phyloP scores from a whole-genome alignment of 148 eudicot species.

The Cornus suecica region DNA sequence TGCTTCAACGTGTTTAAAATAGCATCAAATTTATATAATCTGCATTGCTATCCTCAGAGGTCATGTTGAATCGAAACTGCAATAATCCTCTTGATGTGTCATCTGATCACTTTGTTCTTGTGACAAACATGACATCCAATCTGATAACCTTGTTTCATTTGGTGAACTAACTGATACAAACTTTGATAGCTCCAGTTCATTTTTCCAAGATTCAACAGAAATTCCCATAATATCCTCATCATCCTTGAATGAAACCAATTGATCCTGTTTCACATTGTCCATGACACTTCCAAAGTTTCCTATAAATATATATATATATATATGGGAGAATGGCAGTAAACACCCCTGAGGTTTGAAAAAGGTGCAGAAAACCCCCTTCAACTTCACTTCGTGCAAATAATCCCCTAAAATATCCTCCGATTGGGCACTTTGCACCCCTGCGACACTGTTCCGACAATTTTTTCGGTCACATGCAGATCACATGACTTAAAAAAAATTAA shows the following conservation, averaged over 20 bases:
- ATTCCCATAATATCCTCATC: constrained; percentile 8
- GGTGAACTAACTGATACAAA: constrained; percentile 27
- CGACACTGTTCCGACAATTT: too few species aligned
- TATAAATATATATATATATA: too few species aligned
- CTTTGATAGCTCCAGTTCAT: background rate
- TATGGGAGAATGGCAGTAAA: too few species aligned
- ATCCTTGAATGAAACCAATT: background rate
- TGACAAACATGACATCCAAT: constrained; percentile 32
- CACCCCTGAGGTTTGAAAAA: too few species aligned
- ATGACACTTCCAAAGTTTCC: constrained; percentile 4
- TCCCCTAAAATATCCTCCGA: too few species aligned
- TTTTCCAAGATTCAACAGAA: constrained; percentile 12
- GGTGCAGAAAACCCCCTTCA: too few species aligned
- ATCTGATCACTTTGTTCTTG: constrained; percentile 12
- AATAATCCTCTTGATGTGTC: constrained; percentile 5
- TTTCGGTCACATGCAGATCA: too few species aligned
- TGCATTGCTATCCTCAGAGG: background rate
- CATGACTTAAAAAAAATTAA: too few species aligned
- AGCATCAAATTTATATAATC: too few species aligned
- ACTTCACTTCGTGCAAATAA: too few species aligned
- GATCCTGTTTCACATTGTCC: constrained; percentile 8
- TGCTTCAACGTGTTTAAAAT: too few species aligned
- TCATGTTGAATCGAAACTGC: constrained; percentile 14
- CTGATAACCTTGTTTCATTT: constrained; percentile 32
- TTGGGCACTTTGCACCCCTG: too few species aligned